A percentile compares a stretch with the other conserved stretches of the same genome.
These are phyloP conservation scores for Casuarina cunninghamiana DNA, from an alignment of 306 rosid species.

Conservation along the genomic window DNA sequence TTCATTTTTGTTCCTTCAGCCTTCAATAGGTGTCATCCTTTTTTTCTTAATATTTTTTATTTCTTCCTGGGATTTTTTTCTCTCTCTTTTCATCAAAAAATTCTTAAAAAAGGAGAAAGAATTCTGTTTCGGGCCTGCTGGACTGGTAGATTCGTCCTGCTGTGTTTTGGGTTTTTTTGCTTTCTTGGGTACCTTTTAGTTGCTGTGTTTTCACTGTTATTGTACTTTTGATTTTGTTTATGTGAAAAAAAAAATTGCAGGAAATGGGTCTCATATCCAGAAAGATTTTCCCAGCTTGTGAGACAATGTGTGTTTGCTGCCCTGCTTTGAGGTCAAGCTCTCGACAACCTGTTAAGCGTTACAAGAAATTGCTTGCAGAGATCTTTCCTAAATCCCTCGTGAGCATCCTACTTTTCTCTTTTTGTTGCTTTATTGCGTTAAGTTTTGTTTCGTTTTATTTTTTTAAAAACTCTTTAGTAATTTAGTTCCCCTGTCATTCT, in stretches of 20 bases:
- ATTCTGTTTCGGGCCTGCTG: neutral
- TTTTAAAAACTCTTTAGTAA: neutral
- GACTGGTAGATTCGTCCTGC: neutral
- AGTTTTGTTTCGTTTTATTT: neutral
- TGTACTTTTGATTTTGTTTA: conserved; percentile 12
- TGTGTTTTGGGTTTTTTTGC: neutral
- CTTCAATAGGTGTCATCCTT: conserved; percentile 2
- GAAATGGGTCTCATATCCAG: conserved; percentile 91
- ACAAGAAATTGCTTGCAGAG: conserved; percentile 83
- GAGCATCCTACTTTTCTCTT: conserved; percentile 18
- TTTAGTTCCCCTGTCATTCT: neutral
- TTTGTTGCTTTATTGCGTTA: neutral
- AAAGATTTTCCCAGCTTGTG: conserved; percentile 95
- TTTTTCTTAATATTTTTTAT: neutral
- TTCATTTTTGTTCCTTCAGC: conserved; percentile 6
- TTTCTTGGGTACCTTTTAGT: conserved; percentile 11
- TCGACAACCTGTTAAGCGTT: conserved; percentile 93
- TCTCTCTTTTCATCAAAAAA: neutral
- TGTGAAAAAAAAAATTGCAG: conserved; percentile 34
- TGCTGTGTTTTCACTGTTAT: conserved; percentile 17
- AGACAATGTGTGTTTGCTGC: conserved; percentile 92
- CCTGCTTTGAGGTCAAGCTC: conserved; percentile 97
- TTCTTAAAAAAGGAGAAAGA: neutral
- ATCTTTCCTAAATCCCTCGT: conserved; percentile 92
- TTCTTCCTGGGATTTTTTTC: neutral